Evolutionary conservation across 352 stramenopile species (phyloP).

Genomic region (Elongisporangium anandrum): DNA sequence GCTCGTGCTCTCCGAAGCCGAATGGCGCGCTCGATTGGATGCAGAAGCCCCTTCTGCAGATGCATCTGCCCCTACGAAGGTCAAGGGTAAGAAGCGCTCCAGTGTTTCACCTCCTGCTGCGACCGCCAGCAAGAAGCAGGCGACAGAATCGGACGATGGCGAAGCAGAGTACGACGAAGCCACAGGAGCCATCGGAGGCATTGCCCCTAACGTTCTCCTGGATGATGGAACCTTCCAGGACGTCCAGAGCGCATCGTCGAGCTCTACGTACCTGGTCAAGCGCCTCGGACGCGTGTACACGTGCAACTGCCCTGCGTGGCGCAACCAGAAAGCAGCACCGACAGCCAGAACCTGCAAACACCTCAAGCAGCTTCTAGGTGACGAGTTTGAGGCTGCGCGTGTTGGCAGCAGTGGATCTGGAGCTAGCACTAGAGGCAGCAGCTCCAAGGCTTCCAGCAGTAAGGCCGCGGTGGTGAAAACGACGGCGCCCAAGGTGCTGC

Average conservation of each 20-base stretch:
- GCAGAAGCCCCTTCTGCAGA: constrained; percentile 11
- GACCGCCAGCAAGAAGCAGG: constrained; percentile 10
- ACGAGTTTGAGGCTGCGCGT: constrained; percentile 36
- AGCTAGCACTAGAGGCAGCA: constrained; percentile 3
- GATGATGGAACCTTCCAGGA: constrained; percentile 36
- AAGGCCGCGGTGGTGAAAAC: constrained; percentile 19
- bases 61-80: not conserved
- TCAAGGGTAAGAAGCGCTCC: constrained; percentile 9
- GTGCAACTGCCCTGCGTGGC: constrained; percentile 67
- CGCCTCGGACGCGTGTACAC: constrained; percentile 43
- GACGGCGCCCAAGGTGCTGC: constrained; percentile 38
- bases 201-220: constrained; percentile 29
- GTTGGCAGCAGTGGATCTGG: constrained; percentile 19
- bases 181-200: constrained; percentile 36
- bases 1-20: constrained; percentile 24
- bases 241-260: constrained; percentile 43
- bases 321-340: constrained; percentile 44
- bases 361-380: constrained; percentile 44
- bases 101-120: not conserved
- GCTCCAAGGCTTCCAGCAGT: constrained; percentile 2
- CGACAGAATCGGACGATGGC: constrained; percentile 3
- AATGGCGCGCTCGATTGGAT: constrained; percentile 31
- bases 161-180: constrained; percentile 32
- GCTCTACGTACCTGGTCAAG: constrained; percentile 54
- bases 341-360: constrained; percentile 61